Conservation (phyloP, 2,329 filamentous ascomycete species). For the Phyllosticta citriasiana region DNA sequence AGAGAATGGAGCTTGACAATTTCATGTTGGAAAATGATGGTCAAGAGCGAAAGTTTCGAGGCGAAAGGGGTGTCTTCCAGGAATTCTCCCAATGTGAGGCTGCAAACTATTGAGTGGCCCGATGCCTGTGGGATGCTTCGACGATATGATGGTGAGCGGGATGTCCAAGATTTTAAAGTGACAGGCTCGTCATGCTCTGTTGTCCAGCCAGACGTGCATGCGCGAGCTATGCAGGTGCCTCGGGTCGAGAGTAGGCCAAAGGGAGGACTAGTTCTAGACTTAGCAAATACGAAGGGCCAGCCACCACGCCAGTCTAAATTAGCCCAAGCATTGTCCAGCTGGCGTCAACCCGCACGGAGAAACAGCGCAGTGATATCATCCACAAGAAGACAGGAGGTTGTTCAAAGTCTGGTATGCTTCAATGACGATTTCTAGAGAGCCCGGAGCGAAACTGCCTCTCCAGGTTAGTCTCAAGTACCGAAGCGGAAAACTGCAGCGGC, state of each 20-base stretch:
- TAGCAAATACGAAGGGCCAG: not conserved
- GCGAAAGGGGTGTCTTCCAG: not conserved
- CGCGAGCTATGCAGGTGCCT: not conserved
- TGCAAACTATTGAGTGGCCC: not conserved
- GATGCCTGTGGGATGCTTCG: not conserved
- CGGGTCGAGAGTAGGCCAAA: not conserved
- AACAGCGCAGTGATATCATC: not conserved
- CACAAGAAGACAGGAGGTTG: not conserved
- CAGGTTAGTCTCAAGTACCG: not conserved
- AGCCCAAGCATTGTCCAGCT: not conserved
- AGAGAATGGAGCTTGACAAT: not conserved
- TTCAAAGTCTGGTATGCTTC: not conserved
- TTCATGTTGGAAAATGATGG: not conserved
- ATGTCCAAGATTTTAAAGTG: not conserved
- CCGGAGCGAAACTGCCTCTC: not conserved
- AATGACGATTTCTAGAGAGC: not conserved
- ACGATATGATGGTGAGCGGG: not conserved
- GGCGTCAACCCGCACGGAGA: not conserved
- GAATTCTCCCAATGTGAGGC: not conserved
- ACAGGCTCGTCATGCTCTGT: not conserved
- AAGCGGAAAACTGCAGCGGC: not conserved
- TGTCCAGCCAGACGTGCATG: not conserved
- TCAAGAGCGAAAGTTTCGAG: not conserved
- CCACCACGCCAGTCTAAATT: not conserved
- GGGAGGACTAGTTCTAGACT: not conserved